These are phyloP conservation scores for Iris pallida DNA, from an alignment of 116 monocot species.

Conservation along the genomic window DNA sequence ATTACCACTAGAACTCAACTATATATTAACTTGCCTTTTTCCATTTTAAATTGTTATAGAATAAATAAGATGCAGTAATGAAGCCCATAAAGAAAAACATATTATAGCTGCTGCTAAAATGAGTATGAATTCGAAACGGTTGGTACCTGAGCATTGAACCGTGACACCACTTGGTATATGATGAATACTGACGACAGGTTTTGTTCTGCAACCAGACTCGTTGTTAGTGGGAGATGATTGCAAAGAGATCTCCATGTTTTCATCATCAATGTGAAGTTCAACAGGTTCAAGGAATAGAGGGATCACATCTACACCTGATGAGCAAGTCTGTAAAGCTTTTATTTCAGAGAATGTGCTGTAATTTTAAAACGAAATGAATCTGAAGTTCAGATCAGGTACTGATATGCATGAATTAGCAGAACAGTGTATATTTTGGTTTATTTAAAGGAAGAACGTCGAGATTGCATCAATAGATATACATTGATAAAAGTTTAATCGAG, in stretches of 20 bases:
- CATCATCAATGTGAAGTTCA: conserved; percentile 52
- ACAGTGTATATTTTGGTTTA: no score
- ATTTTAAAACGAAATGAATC: not conserved
- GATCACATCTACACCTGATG: conserved; percentile 64
- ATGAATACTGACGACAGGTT: conserved; percentile 23
- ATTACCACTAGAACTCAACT: no score
- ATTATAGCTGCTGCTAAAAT: no score
- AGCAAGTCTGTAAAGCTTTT: conserved; percentile 45
- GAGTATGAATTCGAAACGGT: not conserved
- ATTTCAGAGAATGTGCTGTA: conserved; percentile 7
- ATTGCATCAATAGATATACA: no score
- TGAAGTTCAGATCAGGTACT: no score
- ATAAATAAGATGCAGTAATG: no score
- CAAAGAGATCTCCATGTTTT: conserved; percentile 47
- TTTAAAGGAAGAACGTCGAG: no score
- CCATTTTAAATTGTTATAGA: no score
- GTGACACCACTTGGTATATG: conserved; percentile 57
- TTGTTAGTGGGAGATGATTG: conserved; percentile 1
- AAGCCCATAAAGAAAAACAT: no score
- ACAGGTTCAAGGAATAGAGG: conserved; percentile 57
- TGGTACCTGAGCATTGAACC: conserved; percentile 67
- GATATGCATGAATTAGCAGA: no score
- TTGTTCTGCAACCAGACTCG: conserved; percentile 1
- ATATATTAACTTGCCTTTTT: no score
- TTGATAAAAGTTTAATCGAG: no score